These are phyloP conservation scores for Monosporascus ibericus DNA, from an alignment of 2,329 filamentous ascomycete species.

Conservation along the genomic window DNA sequence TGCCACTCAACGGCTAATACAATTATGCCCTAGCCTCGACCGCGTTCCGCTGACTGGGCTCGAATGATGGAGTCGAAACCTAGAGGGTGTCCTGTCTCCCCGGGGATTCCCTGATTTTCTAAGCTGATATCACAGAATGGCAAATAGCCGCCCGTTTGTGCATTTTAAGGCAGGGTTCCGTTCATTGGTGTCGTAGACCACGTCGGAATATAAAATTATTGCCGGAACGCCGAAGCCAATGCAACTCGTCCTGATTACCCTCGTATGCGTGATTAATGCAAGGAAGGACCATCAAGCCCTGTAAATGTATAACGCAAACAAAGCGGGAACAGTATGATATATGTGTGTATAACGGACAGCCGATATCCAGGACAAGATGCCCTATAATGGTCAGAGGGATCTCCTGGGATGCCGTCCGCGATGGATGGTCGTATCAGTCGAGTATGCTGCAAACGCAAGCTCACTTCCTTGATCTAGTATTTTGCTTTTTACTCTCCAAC, in stretches of 20 bases:
- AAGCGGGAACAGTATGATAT: background rate
- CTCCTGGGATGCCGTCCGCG: too few relatives aligned
- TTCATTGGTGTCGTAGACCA: background rate
- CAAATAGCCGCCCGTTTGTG: background rate
- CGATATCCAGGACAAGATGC: background rate
- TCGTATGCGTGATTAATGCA: background rate
- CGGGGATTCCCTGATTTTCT: background rate
- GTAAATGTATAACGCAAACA: background rate
- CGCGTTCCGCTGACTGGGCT: background rate
- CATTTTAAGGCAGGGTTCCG: background rate
- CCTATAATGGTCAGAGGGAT: too few relatives aligned
- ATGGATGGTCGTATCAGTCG: too few relatives aligned
- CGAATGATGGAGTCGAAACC: background rate
- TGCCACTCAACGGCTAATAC: too few relatives aligned
- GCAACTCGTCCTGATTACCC: background rate
- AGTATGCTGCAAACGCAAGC: background rate
- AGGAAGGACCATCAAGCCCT: background rate
- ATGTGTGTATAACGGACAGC: background rate
- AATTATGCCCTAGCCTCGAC: background rate
- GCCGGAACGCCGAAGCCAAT: background rate
- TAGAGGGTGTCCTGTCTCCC: background rate
- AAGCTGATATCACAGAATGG: background rate
- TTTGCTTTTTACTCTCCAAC: slow-evolving; percentile 25
- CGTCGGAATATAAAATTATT: background rate
- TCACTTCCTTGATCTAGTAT: background rate